phyloP scores from a whole-genome alignment of 2,329 filamentous ascomycete genomes.

The Colletotrichum ledebouriae region DNA sequence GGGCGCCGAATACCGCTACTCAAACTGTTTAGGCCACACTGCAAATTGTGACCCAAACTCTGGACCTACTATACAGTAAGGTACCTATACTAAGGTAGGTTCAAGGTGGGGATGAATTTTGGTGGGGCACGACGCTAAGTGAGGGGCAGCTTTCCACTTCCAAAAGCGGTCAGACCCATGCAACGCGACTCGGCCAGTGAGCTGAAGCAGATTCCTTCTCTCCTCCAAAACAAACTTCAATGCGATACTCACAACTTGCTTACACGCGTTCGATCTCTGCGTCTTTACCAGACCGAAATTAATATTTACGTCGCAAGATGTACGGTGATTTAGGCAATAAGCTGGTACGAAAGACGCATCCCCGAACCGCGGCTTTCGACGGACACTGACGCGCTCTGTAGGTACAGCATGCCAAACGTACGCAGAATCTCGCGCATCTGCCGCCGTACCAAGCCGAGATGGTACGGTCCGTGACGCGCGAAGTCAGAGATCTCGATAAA shows the following conservation, averaged over 20 bases:
- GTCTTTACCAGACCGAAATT: neutral
- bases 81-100: neutral
- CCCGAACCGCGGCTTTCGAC: conserved; percentile 3
- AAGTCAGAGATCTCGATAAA: conserved; percentile 93
- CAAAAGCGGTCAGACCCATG: conserved; percentile 37
- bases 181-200: conserved; percentile 18
- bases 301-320: conserved; percentile 66
- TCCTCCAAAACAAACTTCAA: conserved; percentile 1
- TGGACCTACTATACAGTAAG: too few species aligned
- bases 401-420: conserved; percentile 97
- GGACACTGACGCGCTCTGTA: conserved; percentile 54
- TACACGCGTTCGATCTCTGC: neutral
- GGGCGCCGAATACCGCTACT: too few species aligned
- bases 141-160: conserved; percentile 32
- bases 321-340: conserved; percentile 91
- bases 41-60: conserved; percentile 9
- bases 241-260: neutral
- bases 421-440: conserved; percentile 85
- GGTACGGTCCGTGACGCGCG: conserved; percentile 87
- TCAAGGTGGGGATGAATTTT: neutral
- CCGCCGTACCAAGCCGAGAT: conserved; percentile 94
- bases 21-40: too few species aligned
- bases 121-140: conserved; percentile 42
- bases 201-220: neutral
- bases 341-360: conserved; percentile 68